Conservation (phyloP, 805 yeast genomes). For the Monosporozyma siamensis region DNA sequence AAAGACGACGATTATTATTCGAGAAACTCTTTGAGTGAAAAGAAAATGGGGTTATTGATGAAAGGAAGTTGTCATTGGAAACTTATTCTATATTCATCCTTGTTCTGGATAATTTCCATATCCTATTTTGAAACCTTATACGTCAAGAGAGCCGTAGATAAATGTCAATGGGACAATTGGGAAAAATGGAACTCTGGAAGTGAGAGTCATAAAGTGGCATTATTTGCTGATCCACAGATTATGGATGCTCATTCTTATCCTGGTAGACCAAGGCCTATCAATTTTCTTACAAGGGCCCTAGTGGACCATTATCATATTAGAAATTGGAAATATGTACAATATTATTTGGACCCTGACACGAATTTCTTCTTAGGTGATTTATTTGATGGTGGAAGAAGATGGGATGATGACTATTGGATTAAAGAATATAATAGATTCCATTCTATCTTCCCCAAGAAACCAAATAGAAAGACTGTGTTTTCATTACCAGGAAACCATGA, state of each 20-base stretch:
- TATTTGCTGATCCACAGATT: constrained; percentile 91
- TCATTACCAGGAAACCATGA: constrained; percentile 92
- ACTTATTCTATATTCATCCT: constrained; percentile 17
- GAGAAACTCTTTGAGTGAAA: no score
- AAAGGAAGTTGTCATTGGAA: no score
- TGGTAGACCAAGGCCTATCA: constrained; percentile 42
- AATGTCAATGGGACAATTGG: constrained; percentile 61
- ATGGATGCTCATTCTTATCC: constrained; percentile 87
- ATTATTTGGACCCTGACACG: constrained; percentile 59
- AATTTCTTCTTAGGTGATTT: constrained; percentile 81
- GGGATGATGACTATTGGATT: constrained; percentile 65
- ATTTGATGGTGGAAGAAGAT: constrained; percentile 90
- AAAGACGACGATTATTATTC: not conserved
- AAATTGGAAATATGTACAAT: constrained; percentile 56
- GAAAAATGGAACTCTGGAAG: constrained; percentile 41
- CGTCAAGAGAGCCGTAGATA: constrained; percentile 36
- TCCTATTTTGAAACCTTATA: constrained; percentile 47
- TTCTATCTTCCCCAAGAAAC: constrained; percentile 49
- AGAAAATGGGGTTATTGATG: no score
- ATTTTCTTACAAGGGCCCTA: constrained; percentile 47
- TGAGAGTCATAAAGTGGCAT: constrained; percentile 41
- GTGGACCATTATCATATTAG: constrained; percentile 74
- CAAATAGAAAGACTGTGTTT: constrained; percentile 36
- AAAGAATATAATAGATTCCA: constrained; percentile 63
- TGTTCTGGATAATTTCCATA: constrained; percentile 38